Conservation (phyloP, 2,329 filamentous ascomycete species). For the Monilinia aucupariae region DNA sequence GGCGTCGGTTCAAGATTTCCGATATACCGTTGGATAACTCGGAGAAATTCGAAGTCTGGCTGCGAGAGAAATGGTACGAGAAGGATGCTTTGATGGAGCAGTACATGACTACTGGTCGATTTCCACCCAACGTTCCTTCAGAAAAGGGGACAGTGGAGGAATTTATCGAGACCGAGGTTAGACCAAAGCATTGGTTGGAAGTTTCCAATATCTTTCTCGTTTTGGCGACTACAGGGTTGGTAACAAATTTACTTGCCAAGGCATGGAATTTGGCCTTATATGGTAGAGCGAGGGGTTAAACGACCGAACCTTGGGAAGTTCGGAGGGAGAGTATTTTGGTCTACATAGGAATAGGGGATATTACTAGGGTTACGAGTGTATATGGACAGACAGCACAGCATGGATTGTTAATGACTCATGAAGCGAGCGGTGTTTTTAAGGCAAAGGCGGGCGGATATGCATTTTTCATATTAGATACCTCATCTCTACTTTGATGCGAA, state of each 20-base stretch:
- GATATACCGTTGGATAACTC: conserved; percentile 75
- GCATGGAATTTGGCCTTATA: conserved; percentile 22
- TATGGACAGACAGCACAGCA: conserved; percentile 6
- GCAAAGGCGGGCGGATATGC: neutral
- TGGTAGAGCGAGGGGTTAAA: neutral
- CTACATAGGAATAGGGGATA: neutral
- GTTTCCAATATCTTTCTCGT: conserved; percentile 34
- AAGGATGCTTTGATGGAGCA: conserved; percentile 87
- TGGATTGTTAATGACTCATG: conserved; percentile 10
- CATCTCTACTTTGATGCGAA: conserved; percentile 13
- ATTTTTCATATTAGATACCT: conserved; percentile 9
- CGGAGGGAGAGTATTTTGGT: neutral
- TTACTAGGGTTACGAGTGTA: conserved; percentile 1
- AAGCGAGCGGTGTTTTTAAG: neutral
- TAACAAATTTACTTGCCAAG: conserved; percentile 28
- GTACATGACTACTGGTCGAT: conserved; percentile 70
- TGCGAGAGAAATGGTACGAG: conserved; percentile 81
- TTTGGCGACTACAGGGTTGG: conserved; percentile 28
- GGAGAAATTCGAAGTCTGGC: conserved; percentile 75
- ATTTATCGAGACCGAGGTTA: conserved; percentile 35
- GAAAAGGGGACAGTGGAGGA: conserved; percentile 22
- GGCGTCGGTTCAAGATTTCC: conserved; percentile 75
- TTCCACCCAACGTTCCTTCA: conserved; percentile 47
- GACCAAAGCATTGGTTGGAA: conserved; percentile 32
- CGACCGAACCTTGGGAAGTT: neutral